phyloP scores from a whole-genome alignment of 805 yeast species.

The Candida insectorum region DNA sequence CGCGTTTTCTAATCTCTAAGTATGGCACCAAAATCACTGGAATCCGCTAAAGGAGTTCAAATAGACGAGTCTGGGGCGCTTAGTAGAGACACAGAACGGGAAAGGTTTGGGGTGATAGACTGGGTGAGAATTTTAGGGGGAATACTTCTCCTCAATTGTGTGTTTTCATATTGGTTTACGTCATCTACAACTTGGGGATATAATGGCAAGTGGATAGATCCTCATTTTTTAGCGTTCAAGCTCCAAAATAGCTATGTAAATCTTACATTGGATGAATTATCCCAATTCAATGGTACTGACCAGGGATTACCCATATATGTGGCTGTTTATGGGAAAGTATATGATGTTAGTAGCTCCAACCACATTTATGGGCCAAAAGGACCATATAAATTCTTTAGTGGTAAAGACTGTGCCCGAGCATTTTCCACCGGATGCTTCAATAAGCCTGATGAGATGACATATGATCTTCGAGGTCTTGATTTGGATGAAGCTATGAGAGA shows the following conservation, averaged over 20 bases:
- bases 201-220: slow-evolving; percentile 46
- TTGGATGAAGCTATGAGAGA: slow-evolving; percentile 33
- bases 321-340: slow-evolving; percentile 59
- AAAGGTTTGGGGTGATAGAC: slow-evolving; percentile 34
- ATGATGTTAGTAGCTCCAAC: slow-evolving; percentile 54
- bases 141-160: slow-evolving; percentile 41
- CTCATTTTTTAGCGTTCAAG: slow-evolving; percentile 34
- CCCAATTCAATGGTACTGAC: slow-evolving; percentile 50
- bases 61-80: neutral
- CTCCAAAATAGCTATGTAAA: slow-evolving; percentile 15
- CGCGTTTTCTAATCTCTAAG: neutral
- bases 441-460: slow-evolving; percentile 52
- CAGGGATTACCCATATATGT: slow-evolving; percentile 50
- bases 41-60: neutral
- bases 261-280: slow-evolving; percentile 45
- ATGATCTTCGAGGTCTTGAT: slow-evolving; percentile 63
- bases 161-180: slow-evolving; percentile 58
- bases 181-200: slow-evolving; percentile 60
- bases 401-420: slow-evolving; percentile 66
- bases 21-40: neutral
- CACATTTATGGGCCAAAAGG: slow-evolving; percentile 53
- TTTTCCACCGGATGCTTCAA: slow-evolving; percentile 68
- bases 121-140: slow-evolving; percentile 44
- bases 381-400: slow-evolving; percentile 54
- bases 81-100: neutral